Percentiles rank a stretch among this genome's conserved stretches.
phyloP scores from a whole-genome alignment of 1,284 basidiomycete species.

The Violaceomyces palustris region DNA sequence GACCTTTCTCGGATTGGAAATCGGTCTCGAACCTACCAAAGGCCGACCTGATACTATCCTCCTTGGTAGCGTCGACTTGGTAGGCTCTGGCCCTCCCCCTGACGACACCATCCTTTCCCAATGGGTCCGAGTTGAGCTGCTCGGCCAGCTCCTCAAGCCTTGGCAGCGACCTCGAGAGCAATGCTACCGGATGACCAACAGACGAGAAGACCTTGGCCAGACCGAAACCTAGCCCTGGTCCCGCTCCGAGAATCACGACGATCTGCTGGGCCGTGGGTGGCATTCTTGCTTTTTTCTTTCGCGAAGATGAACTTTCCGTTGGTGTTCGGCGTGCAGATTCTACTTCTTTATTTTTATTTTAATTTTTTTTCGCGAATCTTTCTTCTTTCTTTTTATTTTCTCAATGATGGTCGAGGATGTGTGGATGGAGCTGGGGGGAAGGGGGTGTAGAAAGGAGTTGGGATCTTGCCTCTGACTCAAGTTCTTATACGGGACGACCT shows the following conservation, averaged over 20 bases:
- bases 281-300: not conserved
- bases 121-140: constrained; percentile 13
- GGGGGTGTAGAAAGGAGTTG: too few relatives aligned
- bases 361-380: too few relatives aligned
- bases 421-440: too few relatives aligned
- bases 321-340: too few relatives aligned
- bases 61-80: constrained; percentile 17
- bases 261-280: constrained; percentile 19
- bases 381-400: too few relatives aligned
- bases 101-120: constrained; percentile 7
- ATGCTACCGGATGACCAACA: constrained; percentile 25
- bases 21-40: constrained; percentile 14
- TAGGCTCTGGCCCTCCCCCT: constrained; percentile 14
- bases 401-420: too few relatives aligned
- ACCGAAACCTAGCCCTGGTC: constrained; percentile 19
- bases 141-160: constrained; percentile 16
- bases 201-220: constrained; percentile 17
- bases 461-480: too few relatives aligned
- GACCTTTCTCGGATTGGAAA: constrained; percentile 10
- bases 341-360: too few relatives aligned
- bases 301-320: too few relatives aligned
- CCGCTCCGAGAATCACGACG: constrained; percentile 18
- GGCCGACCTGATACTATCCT: constrained; percentile 7
- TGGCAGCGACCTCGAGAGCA: constrained; percentile 18
- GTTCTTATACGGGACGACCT: too few relatives aligned